phyloP scores from a whole-genome alignment of 2,329 filamentous ascomycete species.

The Aspergillus sp. region DNA sequence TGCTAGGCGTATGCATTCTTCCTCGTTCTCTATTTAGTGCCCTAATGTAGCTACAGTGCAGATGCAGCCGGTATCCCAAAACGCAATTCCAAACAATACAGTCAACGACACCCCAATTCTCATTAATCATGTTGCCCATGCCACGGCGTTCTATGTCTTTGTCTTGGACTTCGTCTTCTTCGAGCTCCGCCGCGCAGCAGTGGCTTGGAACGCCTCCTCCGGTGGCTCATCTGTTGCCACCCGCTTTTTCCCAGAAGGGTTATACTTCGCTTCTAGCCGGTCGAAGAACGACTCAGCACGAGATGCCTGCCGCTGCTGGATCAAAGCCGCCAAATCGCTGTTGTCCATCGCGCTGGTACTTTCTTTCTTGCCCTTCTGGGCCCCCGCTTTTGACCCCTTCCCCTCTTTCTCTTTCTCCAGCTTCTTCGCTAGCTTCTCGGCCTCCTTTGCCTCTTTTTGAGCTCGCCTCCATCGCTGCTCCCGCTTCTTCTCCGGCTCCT shows the following conservation, averaged over 20 bases:
- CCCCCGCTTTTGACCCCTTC: conserved; percentile 32
- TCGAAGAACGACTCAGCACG: conserved; percentile 69
- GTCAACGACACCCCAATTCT: not conserved
- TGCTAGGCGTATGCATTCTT: conserved; percentile 7
- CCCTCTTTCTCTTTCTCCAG: conserved; percentile 68
- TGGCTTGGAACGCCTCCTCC: conserved; percentile 64
- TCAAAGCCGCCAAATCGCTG: conserved; percentile 69
- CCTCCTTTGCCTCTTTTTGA: conserved; percentile 70
- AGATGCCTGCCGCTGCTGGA: conserved; percentile 70
- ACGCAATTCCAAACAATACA: conserved; percentile 4
- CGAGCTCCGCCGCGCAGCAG: conserved; percentile 44
- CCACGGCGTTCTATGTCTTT: conserved; percentile 14
- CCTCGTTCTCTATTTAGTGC: not conserved
- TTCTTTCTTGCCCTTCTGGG: conserved; percentile 19
- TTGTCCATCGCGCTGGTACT: conserved; percentile 42
- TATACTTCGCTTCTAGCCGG: conserved; percentile 77
- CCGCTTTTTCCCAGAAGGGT: conserved; percentile 48
- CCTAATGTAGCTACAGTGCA: not conserved
- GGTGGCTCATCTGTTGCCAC: conserved; percentile 58
- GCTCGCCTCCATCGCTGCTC: conserved; percentile 65
- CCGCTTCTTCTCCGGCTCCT: conserved; percentile 71
- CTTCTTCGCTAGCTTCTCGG: conserved; percentile 75
- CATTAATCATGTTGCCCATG: not conserved
- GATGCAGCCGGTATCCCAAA: not conserved
- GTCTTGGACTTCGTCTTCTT: conserved; percentile 40